Evolutionary conservation across 2,329 filamentous ascomycete genomes (phyloP).

Genomic region (Gaeumannomyces tritici): DNA sequence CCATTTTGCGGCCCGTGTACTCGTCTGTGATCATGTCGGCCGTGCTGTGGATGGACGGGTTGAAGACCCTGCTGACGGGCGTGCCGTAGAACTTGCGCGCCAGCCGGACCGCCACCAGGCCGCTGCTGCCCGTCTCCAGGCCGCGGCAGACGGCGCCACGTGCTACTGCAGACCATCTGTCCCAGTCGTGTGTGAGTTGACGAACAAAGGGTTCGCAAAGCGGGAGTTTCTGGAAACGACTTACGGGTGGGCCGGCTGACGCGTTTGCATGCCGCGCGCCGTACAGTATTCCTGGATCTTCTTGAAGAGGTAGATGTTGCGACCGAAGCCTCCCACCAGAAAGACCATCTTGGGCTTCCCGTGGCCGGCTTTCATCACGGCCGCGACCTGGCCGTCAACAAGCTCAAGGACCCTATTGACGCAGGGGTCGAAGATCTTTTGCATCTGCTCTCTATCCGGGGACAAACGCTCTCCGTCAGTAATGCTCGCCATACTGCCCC

Average conservation of each 20-base stretch:
- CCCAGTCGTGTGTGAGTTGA: neutral
- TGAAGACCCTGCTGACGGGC: constrained; percentile 4
- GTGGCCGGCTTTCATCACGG: constrained; percentile 5
- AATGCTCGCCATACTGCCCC: neutral
- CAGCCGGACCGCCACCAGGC: constrained; percentile 10
- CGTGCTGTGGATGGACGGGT: constrained; percentile 5
- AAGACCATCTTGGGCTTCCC: constrained; percentile 9
- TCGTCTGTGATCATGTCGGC: constrained; percentile 9
- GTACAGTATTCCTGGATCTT: constrained; percentile 8
- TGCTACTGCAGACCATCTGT: constrained; percentile 4
- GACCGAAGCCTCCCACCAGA: constrained; percentile 9
- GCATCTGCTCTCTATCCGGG: constrained; percentile 5
- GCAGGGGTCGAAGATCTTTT: constrained; percentile 8
- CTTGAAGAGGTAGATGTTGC: constrained; percentile 8
- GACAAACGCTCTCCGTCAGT: neutral
- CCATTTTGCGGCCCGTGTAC: constrained; percentile 8
- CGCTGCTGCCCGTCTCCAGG: constrained; percentile 7
- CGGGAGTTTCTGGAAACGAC: neutral
- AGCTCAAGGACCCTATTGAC: constrained; percentile 8
- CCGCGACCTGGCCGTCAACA: constrained; percentile 8
- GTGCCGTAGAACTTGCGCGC: constrained; percentile 13
- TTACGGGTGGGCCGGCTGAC: constrained; percentile 4
- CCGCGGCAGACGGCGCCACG: constrained; percentile 11
- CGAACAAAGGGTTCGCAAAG: no score
- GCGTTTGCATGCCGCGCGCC: constrained; percentile 6